phyloP scores from a whole-genome alignment of 306 rosid genomes.

The Sphenostylis stenocarpa region DNA sequence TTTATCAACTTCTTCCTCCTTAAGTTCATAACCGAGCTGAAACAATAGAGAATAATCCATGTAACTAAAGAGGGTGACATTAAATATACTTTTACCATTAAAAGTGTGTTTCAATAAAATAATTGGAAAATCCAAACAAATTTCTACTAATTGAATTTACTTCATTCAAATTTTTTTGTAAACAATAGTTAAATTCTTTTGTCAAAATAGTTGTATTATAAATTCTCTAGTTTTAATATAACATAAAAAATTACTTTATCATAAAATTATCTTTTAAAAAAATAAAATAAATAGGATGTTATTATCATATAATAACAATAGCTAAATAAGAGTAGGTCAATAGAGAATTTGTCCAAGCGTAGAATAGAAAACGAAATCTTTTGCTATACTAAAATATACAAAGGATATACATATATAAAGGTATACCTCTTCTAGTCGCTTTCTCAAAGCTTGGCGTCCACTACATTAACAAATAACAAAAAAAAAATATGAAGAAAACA shows the following conservation, averaged over 20 bases:
- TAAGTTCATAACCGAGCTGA: constrained; percentile 81
- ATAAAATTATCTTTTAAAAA: background rate
- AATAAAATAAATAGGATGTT: background rate
- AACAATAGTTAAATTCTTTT: background rate
- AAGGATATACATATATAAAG: background rate
- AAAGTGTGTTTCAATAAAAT: background rate
- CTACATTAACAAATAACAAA: constrained; percentile 36
- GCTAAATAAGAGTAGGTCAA: background rate
- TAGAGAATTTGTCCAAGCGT: background rate
- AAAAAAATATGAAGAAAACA: background rate
- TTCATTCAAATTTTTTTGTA: background rate
- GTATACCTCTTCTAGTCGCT: constrained; percentile 68
- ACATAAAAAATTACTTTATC: background rate
- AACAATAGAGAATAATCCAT: background rate
- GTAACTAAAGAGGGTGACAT: background rate
- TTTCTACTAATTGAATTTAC: background rate
- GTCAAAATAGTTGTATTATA: background rate
- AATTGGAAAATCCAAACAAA: background rate
- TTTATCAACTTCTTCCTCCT: constrained; percentile 49
- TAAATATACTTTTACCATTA: background rate
- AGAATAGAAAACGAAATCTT: background rate
- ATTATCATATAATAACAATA: background rate
- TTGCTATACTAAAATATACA: too few relatives aligned
- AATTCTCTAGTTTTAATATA: background rate
- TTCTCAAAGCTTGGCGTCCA: constrained; percentile 90